Percentiles rank a stretch among this genome's conserved stretches.
Conservation (phyloP, 139 green algal species). For the Ettlia oleoabundans region DNA sequence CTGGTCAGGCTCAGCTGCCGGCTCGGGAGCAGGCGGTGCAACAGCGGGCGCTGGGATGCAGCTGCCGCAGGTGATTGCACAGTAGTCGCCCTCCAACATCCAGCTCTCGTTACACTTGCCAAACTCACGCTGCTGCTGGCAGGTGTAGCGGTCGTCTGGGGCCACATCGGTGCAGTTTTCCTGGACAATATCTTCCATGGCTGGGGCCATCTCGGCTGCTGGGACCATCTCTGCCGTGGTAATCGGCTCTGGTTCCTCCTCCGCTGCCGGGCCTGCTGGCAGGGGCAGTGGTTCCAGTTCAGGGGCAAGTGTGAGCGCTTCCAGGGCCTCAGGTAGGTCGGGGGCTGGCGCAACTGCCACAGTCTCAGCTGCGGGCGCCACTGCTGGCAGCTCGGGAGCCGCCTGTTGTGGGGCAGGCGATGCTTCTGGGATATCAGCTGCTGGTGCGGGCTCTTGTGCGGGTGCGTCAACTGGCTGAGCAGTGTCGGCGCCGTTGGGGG, state of each 20-base stretch:
- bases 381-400: too few species aligned
- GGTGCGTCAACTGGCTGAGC: neutral
- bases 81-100: slow-evolving; percentile 35
- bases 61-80: slow-evolving; percentile 30
- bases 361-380: neutral
- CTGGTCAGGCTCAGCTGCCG: too few species aligned
- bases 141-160: slow-evolving; percentile 28
- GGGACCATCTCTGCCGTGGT: slow-evolving; percentile 33
- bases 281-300: slow-evolving; percentile 40
- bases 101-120: slow-evolving; percentile 33
- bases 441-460: neutral
- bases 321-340: neutral
- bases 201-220: too few species aligned
- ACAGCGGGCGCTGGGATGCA: too few species aligned
- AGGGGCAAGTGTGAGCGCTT: slow-evolving; percentile 33
- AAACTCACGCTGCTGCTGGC: slow-evolving; percentile 43
- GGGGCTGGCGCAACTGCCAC: neutral
- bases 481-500: neutral
- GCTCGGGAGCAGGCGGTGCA: too few species aligned
- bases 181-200: too few species aligned
- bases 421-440: too few species aligned
- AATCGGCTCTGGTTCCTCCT: slow-evolving; percentile 36
- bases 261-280: slow-evolving; percentile 51
- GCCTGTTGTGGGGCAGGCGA: too few species aligned
- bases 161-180: slow-evolving; percentile 20